A percentile compares a stretch with the other conserved stretches of the same genome.
Conservation (phyloP, 2,329 filamentous ascomycete species). For the Colletotrichum costaricense region DNA sequence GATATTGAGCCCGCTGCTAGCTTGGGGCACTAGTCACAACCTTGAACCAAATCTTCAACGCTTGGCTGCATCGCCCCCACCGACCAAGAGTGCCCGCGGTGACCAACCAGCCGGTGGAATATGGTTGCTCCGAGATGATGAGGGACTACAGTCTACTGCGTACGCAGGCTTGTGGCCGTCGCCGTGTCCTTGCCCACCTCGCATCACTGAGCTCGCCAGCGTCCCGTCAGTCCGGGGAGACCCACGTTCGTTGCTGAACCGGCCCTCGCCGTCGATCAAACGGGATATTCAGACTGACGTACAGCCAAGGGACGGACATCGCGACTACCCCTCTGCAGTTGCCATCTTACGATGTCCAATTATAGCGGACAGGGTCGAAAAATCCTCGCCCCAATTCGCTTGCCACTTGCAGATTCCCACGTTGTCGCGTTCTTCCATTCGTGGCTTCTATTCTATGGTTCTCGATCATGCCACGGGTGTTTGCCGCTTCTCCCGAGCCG, state of each 20-base stretch:
- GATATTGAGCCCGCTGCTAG: slow-evolving; percentile 27
- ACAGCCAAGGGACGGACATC: slow-evolving; percentile 1
- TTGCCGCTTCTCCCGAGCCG: slow-evolving; percentile 9
- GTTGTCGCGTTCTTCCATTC: not conserved
- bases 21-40: slow-evolving; percentile 28
- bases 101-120: slow-evolving; percentile 18
- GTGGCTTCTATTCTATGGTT: not conserved
- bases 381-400: slow-evolving; percentile 10
- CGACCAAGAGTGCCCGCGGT: not conserved
- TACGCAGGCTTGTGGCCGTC: slow-evolving; percentile 2
- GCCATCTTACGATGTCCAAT: slow-evolving; percentile 26
- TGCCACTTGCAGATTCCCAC: not conserved
- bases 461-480: not conserved
- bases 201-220: slow-evolving; percentile 3
- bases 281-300: slow-evolving; percentile 25
- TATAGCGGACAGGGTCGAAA: slow-evolving; percentile 26
- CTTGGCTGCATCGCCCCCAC: slow-evolving; percentile 19
- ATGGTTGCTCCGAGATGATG: slow-evolving; percentile 32
- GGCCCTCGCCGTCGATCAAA: slow-evolving; percentile 34
- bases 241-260: slow-evolving; percentile 18
- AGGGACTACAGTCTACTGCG: slow-evolving; percentile 10
- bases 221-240: slow-evolving; percentile 24
- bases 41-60: slow-evolving; percentile 22
- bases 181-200: slow-evolving; percentile 6
- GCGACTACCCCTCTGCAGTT: not conserved